Conservation (phyloP, 2,329 filamentous ascomycete species). For the Aureobasidium uvarum region DNA sequence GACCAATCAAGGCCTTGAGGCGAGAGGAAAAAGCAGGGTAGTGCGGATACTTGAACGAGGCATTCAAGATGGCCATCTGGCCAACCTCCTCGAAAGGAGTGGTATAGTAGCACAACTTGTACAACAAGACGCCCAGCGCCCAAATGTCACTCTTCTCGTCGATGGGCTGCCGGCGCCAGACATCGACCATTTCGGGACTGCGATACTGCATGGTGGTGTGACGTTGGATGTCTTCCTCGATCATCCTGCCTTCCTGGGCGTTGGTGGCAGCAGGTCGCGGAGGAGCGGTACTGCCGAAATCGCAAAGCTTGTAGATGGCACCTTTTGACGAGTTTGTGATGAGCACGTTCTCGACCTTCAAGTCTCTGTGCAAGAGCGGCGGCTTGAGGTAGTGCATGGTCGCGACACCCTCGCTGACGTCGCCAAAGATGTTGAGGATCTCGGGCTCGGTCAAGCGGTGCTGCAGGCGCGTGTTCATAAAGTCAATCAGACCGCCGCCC, state of each 20-base stretch:
- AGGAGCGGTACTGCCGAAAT: slow-evolving; percentile 89
- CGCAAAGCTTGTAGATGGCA: slow-evolving; percentile 89
- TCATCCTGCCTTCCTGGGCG: slow-evolving; percentile 81
- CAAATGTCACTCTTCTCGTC: slow-evolving; percentile 99
- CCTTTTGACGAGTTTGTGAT: slow-evolving; percentile 64
- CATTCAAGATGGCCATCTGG: slow-evolving; percentile 95
- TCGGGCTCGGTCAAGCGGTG: slow-evolving; percentile 96
- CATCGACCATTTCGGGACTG: slow-evolving; percentile 98
- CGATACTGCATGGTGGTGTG: slow-evolving; percentile 97
- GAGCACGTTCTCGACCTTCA: slow-evolving; percentile 97
- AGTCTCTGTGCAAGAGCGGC: slow-evolving; percentile 83
- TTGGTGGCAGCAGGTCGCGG: slow-evolving; percentile 82
- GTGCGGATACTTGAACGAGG: slow-evolving; percentile 84
- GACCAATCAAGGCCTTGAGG: slow-evolving; percentile 86
- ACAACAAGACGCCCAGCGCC: slow-evolving; percentile 90
- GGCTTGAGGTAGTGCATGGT: slow-evolving; percentile 99
- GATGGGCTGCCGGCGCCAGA: slow-evolving; percentile 93
- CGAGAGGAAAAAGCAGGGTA: slow-evolving; percentile 88
- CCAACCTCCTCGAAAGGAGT: slow-evolving; percentile 98
- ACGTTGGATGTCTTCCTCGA: slow-evolving; percentile 95
- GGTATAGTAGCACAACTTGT: slow-evolving; percentile 99
- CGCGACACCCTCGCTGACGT: slow-evolving; percentile 92
- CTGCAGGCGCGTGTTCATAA: slow-evolving; percentile 98
- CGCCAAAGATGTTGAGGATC: slow-evolving; percentile 94
- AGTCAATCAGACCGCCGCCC: slow-evolving; percentile 94